Percentiles rank a stretch among this genome's conserved stretches.
phyloP scores from a whole-genome alignment of 345 rosid species.

The Nephelium lappaceum region DNA sequence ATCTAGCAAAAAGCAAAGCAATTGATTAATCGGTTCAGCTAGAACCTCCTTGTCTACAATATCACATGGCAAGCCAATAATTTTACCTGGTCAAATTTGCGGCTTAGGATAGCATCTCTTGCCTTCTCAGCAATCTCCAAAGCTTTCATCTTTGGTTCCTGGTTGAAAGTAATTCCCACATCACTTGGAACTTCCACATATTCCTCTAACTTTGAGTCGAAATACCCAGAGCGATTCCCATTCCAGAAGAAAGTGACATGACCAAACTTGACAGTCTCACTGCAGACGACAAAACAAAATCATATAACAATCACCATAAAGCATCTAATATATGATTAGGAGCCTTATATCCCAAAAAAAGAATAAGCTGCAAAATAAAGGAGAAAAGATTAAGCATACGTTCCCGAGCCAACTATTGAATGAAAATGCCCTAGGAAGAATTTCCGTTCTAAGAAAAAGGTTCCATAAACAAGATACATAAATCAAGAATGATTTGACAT shows the following conservation, averaged over 20 bases:
- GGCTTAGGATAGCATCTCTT: slow-evolving; percentile 79
- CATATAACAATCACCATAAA: slow-evolving; percentile 2
- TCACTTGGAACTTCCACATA: slow-evolving; percentile 97
- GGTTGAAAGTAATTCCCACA: slow-evolving; percentile 86
- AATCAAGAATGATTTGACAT: background rate
- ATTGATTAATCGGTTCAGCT: slow-evolving; percentile 9
- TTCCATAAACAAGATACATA: background rate
- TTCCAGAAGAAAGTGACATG: slow-evolving; percentile 99
- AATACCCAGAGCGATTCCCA: slow-evolving; percentile 94
- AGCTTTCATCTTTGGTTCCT: slow-evolving; percentile 95
- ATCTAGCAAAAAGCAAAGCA: slow-evolving; percentile 45
- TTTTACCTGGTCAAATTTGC: slow-evolving; percentile 84
- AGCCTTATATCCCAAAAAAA: background rate
- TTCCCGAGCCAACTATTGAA: background rate
- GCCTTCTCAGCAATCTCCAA: slow-evolving; percentile 86
- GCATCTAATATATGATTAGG: no score
- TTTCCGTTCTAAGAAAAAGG: background rate
- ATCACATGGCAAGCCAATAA: slow-evolving; percentile 9
- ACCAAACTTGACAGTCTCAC: slow-evolving; percentile 97
- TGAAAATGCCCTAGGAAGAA: background rate
- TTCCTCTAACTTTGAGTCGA: slow-evolving; percentile 72
- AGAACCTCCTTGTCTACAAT: background rate
- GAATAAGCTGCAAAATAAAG: background rate
- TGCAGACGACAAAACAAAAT: slow-evolving; percentile 23
- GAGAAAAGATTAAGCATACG: no score